Evolutionary conservation across 257 asterid species (phyloP), one percentile per base, ranked within the genome.

Genomic region (Lantana camara): DNA sequence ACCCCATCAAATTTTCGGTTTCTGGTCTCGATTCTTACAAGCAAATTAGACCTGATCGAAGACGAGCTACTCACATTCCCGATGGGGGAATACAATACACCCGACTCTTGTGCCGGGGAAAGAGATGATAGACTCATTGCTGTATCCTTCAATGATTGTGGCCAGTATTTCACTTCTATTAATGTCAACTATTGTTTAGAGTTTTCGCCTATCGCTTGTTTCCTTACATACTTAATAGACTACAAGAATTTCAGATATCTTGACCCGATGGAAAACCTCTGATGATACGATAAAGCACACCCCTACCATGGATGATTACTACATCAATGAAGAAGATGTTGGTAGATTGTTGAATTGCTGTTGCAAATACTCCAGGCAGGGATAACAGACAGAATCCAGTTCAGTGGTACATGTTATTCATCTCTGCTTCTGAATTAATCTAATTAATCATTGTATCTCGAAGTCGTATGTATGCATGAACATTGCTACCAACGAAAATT

Each of bases 1-100:
- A 75, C 70, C 77, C 71, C 83, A 21, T 57, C 82, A 63, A 55
- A 48, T 23, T 69, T 87, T 71, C 73, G 67, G 35, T 79, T 66
- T 70, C 82, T 75, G 32, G 90, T 79, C 44, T 81, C 92, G 21
- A 66, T 86, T 58, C 80, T 89, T 50, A 75, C 79, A 22, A 80
- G 83, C 70, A 82, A 85, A 65, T 52, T 72, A 24, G 91, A 85
- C 60, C 61, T 80, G 69, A 79, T 92, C 13, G 91, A 87, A 73
- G 96, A 85, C 20, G 95, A 81, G 63, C 81, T 89, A 60, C 70
- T 78, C 34, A 70, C 76, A 70, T 67, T 70, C 58, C 75, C 85
- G 7, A 61, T 74, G 68, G 81, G 65, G 67, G 85, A 71, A 46
- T 40, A 44, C 24, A 58, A 63, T 70, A 47, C 52, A 57, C 13